Evolutionary conservation across 768 basidiomycete species (phyloP), one percentile per base, ranked within the genome.

Genomic region (Cytidiella melzeri): DNA sequence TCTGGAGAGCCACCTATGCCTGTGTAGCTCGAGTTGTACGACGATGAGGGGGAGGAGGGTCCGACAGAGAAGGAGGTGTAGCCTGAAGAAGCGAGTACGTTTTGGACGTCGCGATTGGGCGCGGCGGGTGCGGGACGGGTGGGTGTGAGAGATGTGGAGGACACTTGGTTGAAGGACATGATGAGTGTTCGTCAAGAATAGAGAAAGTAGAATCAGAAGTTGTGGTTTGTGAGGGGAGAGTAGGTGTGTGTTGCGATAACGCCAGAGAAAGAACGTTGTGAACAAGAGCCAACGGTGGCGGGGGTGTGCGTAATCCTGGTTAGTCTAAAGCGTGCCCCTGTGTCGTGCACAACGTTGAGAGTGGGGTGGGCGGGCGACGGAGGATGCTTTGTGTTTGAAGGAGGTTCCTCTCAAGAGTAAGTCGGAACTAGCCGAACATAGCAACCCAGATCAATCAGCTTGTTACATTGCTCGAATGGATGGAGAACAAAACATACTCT

Each of bases 1-100:
- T 79, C 77, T 24, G 89, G 89, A 1, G 87, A 84, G 40, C 80
- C 89, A 43, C 89, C 89, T 53, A 91, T 91, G 47, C 89, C 87
- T 5, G 83, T 77, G 67, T 89, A 89, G 21, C n/a, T 41, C n/a
- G 79, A 74, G 30, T 34, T 7, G 30, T 34, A 7, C 0, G 85
- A 83, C 41, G 72, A 68, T 1, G 80, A 74, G 13, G 79, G 48
- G 67, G 74, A 51, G 72, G 72, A 57, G 20, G 60, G 56, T 43
- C 62, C 67, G 59, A 78, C 70, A 3, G 78, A 72, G 58, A 82
- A 82, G 1, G 83, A 77, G 56, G 71, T 77, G 66, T 84, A 86
- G 37, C 80, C 80, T 25, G 79, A 73, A 50, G 61, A 69, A n/a
- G 72, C 63, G 43, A 83, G 72, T 11, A 73, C 61, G 54, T 67